These are phyloP conservation scores for Alnus glutinosa DNA, from an alignment of 306 rosid genomes.

Conservation along the genomic window DNA sequence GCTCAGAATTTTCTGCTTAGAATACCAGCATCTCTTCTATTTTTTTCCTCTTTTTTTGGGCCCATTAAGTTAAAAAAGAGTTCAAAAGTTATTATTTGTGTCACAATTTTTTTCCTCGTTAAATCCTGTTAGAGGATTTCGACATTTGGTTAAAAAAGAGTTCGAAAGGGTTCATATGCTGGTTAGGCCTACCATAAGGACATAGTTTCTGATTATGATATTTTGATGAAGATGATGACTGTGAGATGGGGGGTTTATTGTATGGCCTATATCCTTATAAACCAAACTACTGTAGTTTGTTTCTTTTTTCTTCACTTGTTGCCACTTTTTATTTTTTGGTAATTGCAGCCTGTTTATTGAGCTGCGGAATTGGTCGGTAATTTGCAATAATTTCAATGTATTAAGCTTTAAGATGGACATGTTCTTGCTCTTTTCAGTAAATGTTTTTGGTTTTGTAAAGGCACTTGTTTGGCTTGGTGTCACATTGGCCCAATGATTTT, in stretches of 20 bases:
- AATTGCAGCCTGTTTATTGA: neutral
- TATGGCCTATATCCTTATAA: neutral
- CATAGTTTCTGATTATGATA: neutral
- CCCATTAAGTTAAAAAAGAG: neutral
- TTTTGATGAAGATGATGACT: neutral
- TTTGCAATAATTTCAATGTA: neutral
- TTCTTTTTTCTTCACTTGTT: neutral
- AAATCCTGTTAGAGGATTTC: neutral
- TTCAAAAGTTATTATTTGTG: neutral
- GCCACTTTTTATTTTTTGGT: neutral
- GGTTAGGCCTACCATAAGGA: neutral
- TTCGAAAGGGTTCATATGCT: neutral
- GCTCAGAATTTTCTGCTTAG: neutral
- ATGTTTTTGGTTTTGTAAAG: neutral
- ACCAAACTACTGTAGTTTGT: neutral
- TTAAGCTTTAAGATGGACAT: neutral
- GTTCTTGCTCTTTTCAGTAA: neutral
- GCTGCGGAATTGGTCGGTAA: neutral
- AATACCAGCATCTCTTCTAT: neutral
- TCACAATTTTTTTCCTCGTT: neutral
- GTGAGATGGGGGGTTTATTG: neutral
- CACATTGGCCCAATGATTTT: neutral
- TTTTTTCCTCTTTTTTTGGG: neutral
- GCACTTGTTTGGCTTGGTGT: neutral
- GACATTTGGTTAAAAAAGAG: neutral